Evolutionary conservation across 805 yeast genomes (phyloP).

Genomic region (Candida wancherniae): DNA sequence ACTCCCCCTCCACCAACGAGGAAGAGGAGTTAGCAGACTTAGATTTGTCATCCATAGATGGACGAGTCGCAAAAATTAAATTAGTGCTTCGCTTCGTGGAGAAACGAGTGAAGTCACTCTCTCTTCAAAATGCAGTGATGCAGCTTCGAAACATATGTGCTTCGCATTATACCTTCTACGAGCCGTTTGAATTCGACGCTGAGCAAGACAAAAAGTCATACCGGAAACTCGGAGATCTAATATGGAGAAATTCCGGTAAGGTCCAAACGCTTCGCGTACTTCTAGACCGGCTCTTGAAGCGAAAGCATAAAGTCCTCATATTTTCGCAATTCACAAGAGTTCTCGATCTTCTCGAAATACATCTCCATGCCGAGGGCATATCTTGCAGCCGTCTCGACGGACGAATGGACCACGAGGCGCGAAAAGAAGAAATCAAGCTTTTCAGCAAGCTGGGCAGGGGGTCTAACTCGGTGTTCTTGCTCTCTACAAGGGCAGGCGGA

Average conservation of each 20-base stretch:
- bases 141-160: conserved; percentile 82
- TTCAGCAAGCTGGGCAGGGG: conserved; percentile 34
- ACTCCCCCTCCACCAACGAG: not conserved
- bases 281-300: conserved; percentile 42
- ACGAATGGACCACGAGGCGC: conserved; percentile 53
- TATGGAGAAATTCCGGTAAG: conserved; percentile 65
- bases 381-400: conserved; percentile 72
- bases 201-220: conserved; percentile 33
- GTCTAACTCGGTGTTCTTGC: conserved; percentile 50
- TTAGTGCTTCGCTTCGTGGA: conserved; percentile 3
- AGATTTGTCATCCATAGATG: not conserved
- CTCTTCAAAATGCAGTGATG: conserved; percentile 65
- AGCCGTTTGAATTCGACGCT: conserved; percentile 57
- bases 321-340: conserved; percentile 83
- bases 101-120: conserved; percentile 2
- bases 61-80: not conserved
- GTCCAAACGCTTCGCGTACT: conserved; percentile 65
- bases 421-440: conserved; percentile 57
- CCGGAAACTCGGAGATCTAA: conserved; percentile 22
- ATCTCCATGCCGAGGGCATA: conserved; percentile 49
- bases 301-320: conserved; percentile 66
- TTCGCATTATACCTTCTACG: conserved; percentile 79
- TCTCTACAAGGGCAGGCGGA: conserved; percentile 94
- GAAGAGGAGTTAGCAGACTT: conserved; percentile 1
- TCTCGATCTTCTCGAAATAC: conserved; percentile 78